Conservation (phyloP, 108 stramenopile genomes). For the Skeletonema costatum region DNA sequence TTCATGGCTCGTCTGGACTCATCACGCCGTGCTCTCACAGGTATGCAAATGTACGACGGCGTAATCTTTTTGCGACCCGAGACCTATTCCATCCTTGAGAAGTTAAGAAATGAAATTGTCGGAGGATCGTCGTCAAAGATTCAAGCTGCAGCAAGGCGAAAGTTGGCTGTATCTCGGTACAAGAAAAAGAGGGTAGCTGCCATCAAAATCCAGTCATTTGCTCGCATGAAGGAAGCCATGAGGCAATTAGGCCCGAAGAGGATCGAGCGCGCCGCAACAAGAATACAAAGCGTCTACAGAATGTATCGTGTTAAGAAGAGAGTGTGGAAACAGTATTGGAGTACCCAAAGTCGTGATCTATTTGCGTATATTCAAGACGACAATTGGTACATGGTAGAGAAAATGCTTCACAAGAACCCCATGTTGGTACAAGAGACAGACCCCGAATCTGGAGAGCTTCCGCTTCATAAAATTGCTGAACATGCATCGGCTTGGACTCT, state of each 20-base stretch:
- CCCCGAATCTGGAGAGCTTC: constrained; percentile 71
- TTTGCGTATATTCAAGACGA: constrained; percentile 63
- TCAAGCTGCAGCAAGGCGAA: constrained; percentile 43
- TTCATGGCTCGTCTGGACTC: constrained; percentile 16
- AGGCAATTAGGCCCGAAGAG: constrained; percentile 27
- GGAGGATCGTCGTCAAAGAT: constrained; percentile 44
- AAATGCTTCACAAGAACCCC: constrained; percentile 86
- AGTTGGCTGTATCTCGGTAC: constrained; percentile 22
- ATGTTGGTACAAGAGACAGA: constrained; percentile 81
- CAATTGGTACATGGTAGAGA: constrained; percentile 90
- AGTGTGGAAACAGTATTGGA: constrained; percentile 46
- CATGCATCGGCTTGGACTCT: constrained; percentile 81
- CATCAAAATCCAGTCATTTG: constrained; percentile 34
- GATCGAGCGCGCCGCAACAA: constrained; percentile 57
- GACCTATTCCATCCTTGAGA: constrained; percentile 29
- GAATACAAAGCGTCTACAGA: constrained; percentile 76
- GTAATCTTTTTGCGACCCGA: constrained; percentile 38
- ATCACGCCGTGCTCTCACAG: constrained; percentile 38
- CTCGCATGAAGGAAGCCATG: constrained; percentile 28
- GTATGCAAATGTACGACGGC: constrained; percentile 47
- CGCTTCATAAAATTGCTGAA: constrained; percentile 85
- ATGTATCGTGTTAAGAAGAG: constrained; percentile 47
- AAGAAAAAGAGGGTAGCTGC: constrained; percentile 19
- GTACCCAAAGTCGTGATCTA: constrained; percentile 37
- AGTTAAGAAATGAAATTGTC: constrained; percentile 29